Base-by-base conservation (phyloP, 1,139 yeast species). In the Hyphopichia fennica region DNA sequence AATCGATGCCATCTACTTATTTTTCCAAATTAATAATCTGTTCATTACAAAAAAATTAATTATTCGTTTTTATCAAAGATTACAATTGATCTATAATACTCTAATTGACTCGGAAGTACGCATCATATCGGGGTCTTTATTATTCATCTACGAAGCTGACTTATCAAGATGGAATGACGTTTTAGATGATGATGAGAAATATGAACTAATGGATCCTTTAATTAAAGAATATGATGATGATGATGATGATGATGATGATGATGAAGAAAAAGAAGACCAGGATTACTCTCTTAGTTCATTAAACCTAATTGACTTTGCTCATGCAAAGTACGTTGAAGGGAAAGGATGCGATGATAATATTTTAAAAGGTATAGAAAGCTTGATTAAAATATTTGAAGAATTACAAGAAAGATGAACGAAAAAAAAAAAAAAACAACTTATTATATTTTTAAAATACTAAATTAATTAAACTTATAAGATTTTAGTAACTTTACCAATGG, bases 401-500 rank as follows among this genome's bases (percentile, higher is more conserved):
- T 37, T 17, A 31, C 33, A 30, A 25, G 25, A 33, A 39, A 34
- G 19, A 20, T 29, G 28, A 27, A 35, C 27, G 18, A 27, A 32
- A 32, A 32, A 9, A 32, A 32, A 28, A 41, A 35, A 25, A 34
- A 33, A n/a, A 38, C 34, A 35, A 32, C 18, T 13, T 25, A 15
- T 11, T 4, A 29, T 8, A 15, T 16, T 11, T 8, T 6, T 7
- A 14, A 29, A 29, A 4, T 31, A 17, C 3, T 16, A 5, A 13
- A 17, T 13, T 17, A 18, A 35, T 18, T 35, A n/a, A n/a, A n/a
- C n/a, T n/a, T n/a, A 64, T 60, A 85, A 74, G 52, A 86, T 72
- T 67, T 85, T 86, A 45, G 89, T 83, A 58, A 93, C 89, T 72
- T 91, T 91, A 70, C 99, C 99, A 68, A 93, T 95, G 52, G 99